phyloP scores from a whole-genome alignment of 2,329 filamentous ascomycete species.

The Trichoderma aggressivum region DNA sequence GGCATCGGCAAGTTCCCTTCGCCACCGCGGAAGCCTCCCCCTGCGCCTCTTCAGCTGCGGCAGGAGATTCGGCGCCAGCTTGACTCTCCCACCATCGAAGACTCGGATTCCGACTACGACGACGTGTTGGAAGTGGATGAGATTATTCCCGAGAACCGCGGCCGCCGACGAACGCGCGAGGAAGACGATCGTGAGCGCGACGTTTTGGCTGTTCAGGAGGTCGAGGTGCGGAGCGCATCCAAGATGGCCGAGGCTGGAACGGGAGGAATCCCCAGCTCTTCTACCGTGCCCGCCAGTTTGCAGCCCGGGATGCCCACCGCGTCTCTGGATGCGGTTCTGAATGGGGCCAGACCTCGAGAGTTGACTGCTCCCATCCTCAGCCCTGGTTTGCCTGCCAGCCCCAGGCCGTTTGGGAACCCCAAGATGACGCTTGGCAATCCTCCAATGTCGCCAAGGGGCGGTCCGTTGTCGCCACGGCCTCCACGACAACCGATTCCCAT shows the following conservation, averaged over 20 bases:
- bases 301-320: constrained; percentile 41
- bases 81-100: constrained; percentile 46
- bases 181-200: constrained; percentile 82
- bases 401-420: constrained; percentile 54
- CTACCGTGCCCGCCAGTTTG: constrained; percentile 32
- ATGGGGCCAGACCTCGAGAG: constrained; percentile 33
- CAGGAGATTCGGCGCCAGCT: constrained; percentile 26
- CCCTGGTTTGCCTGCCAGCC: constrained; percentile 58
- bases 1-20: constrained; percentile 52
- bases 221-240: constrained; percentile 67
- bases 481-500: constrained; percentile 71
- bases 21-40: constrained; percentile 75
- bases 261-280: constrained; percentile 28
- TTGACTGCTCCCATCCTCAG: constrained; percentile 50
- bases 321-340: constrained; percentile 53
- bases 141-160: constrained; percentile 59
- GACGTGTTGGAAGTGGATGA: constrained; percentile 70
- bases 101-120: constrained; percentile 79
- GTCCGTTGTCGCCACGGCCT: constrained; percentile 68
- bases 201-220: constrained; percentile 61
- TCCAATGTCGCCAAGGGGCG: constrained; percentile 60
- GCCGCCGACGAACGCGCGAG: constrained; percentile 78
- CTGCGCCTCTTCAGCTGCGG: constrained; percentile 73
- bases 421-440: constrained; percentile 55
- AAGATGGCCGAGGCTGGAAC: constrained; percentile 62